Conservation (phyloP, 495 filamentous ascomycete species). For the Apiosordaria backusii region DNA sequence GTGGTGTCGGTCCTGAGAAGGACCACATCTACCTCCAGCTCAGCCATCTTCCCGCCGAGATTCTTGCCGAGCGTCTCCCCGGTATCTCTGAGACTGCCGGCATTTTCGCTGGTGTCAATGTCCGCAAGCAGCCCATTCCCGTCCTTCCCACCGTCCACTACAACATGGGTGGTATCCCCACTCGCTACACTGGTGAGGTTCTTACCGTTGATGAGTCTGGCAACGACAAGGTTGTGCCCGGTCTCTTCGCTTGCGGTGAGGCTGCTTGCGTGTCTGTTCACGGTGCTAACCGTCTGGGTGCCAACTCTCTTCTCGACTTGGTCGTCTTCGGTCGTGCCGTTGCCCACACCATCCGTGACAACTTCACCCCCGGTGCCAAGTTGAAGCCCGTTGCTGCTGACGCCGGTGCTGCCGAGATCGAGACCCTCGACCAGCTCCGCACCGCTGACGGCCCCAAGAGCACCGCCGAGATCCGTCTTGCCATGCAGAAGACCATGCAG, state of each 20-base stretch:
- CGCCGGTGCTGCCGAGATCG: conserved; percentile 81
- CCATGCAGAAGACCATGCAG: conserved; percentile 99
- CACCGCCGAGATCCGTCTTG: conserved; percentile 79
- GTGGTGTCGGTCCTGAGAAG: conserved; percentile 93
- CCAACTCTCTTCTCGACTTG: conserved; percentile 95
- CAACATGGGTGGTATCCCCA: conserved; percentile 99
- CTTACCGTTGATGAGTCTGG: conserved; percentile 77
- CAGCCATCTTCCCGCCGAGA: conserved; percentile 83
- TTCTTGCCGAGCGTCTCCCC: conserved; percentile 92
- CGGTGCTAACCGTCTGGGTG: conserved; percentile 94
- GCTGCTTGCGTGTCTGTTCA: conserved; percentile 96
- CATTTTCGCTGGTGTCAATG: conserved; percentile 95
- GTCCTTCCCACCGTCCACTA: conserved; percentile 97
- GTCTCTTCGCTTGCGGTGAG: conserved; percentile 94
- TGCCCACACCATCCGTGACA: conserved; percentile 91
- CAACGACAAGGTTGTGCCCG: conserved; percentile 90
- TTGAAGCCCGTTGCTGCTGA: conserved; percentile 74
- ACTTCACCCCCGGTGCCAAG: conserved; percentile 71
- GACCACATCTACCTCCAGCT: conserved; percentile 97
- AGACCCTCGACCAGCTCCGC: conserved; percentile 79
- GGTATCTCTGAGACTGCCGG: conserved; percentile 97
- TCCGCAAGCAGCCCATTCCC: conserved; percentile 93
- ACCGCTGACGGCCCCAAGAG: conserved; percentile 78
- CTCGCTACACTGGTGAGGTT: conserved; percentile 94
- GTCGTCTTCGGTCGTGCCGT: conserved; percentile 97